Percentiles rank a stretch among this genome's conserved stretches.
phyloP scores from a whole-genome alignment of 257 asterid genomes.

The Gynochthodes officinalis region DNA sequence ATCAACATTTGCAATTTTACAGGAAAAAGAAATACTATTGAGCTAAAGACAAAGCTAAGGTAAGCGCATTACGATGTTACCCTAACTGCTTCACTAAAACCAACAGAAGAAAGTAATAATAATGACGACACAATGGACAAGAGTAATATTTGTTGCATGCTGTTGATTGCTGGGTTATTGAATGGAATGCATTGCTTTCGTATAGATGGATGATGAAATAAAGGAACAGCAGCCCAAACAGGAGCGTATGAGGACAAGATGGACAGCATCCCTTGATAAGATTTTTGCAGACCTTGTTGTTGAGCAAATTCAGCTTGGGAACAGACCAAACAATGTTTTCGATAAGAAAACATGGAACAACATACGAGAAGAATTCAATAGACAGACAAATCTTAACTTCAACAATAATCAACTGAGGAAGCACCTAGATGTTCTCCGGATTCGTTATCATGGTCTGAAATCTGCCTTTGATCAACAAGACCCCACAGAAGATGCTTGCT shows the following conservation, averaged over 20 bases:
- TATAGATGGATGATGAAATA: constrained; percentile 68
- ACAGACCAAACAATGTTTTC: constrained; percentile 74
- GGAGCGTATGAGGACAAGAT: constrained; percentile 86
- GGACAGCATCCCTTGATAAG: constrained; percentile 85
- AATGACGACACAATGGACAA: too few species aligned
- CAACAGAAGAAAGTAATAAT: background rate
- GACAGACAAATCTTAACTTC: constrained; percentile 67
- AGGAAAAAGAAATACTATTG: background rate
- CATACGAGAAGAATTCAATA: constrained; percentile 71
- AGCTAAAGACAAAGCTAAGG: background rate
- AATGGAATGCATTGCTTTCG: constrained; percentile 12
- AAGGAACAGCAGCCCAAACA: constrained; percentile 70
- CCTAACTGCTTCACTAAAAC: background rate
- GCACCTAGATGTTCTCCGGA: constrained; percentile 87
- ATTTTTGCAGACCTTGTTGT: constrained; percentile 83
- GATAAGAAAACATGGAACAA: constrained; percentile 96
- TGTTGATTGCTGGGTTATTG: background rate
- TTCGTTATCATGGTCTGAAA: constrained; percentile 68
- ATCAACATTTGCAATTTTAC: background rate
- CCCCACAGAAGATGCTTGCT: constrained; percentile 62
- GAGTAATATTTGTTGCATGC: background rate
- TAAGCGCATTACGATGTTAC: background rate
- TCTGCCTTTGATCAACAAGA: constrained; percentile 57
- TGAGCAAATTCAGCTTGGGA: constrained; percentile 72
- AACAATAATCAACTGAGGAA: constrained; percentile 89